These are phyloP conservation scores for Eucalyptus cladocalyx DNA, from an alignment of 345 rosid species.

Conservation along the genomic window DNA sequence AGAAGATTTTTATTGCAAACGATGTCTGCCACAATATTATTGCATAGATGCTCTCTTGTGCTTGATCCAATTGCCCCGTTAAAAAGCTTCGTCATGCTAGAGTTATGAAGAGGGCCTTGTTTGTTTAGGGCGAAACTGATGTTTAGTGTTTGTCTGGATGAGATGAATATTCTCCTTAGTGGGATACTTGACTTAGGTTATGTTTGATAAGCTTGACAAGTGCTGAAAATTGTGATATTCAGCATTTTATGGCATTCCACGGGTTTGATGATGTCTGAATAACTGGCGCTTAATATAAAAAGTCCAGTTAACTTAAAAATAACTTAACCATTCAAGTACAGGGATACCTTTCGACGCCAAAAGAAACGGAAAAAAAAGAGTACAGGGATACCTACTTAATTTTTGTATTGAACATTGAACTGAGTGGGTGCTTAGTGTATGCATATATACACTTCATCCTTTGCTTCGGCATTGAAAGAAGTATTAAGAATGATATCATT, in stretches of 20 bases:
- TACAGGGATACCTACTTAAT: neutral
- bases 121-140: neutral
- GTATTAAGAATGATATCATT: neutral
- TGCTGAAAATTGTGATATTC: neutral
- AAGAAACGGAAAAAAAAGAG: too few species aligned
- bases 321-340: neutral
- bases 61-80: neutral
- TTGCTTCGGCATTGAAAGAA: neutral
- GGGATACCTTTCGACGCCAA: neutral
- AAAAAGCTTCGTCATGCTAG: neutral
- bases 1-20: neutral
- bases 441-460: neutral
- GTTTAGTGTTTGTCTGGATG: neutral
- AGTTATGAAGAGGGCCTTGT: neutral
- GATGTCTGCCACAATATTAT: neutral
- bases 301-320: neutral
- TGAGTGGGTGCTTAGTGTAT: neutral
- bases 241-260: neutral
- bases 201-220: neutral
- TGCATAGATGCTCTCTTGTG: neutral
- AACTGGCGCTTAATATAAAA: neutral
- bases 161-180: neutral
- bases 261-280: neutral
- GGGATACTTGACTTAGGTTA: neutral
- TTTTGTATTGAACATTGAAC: neutral